Conservation (phyloP, 345 rosid genomes). For the Noccaea bulbosa region DNA sequence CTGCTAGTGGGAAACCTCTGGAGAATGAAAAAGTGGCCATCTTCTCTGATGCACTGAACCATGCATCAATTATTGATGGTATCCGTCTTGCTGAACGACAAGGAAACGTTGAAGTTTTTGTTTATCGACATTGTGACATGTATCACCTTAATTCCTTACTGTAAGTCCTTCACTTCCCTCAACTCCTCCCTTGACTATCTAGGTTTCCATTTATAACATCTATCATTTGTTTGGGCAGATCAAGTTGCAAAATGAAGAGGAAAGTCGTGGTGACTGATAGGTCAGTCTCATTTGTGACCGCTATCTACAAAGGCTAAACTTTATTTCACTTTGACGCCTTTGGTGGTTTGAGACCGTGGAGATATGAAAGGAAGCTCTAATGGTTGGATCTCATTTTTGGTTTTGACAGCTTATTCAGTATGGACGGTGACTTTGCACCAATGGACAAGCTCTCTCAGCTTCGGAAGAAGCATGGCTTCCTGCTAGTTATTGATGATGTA, state of each 20-base stretch:
- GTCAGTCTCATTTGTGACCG: constrained; percentile 49
- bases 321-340: not conserved
- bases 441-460: constrained; percentile 76
- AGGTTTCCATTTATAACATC: constrained; percentile 30
- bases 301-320: constrained; percentile 13
- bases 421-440: constrained; percentile 99
- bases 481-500: constrained; percentile 92
- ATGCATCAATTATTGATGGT: constrained; percentile 97
- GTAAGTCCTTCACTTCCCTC: constrained; percentile 55
- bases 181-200: constrained; percentile 14
- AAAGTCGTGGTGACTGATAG: constrained; percentile 95
- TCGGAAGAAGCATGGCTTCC: constrained; percentile 71
- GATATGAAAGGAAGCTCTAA: not conserved
- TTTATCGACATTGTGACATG: constrained; percentile 86
- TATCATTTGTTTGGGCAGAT: constrained; percentile 52
- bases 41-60: constrained; percentile 91
- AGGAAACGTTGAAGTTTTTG: constrained; percentile 58
- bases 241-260: constrained; percentile 70
- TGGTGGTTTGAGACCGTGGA: constrained; percentile 18
- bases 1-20: constrained; percentile 48
- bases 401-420: constrained; percentile 81
- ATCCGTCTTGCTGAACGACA: constrained; percentile 86
- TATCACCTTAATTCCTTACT: constrained; percentile 68
- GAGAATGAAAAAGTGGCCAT: constrained; percentile 72
- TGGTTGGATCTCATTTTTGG: constrained; percentile 19